Conservation (phyloP, 768 basidiomycete genomes). For the Termitomyces sp. region DNA sequence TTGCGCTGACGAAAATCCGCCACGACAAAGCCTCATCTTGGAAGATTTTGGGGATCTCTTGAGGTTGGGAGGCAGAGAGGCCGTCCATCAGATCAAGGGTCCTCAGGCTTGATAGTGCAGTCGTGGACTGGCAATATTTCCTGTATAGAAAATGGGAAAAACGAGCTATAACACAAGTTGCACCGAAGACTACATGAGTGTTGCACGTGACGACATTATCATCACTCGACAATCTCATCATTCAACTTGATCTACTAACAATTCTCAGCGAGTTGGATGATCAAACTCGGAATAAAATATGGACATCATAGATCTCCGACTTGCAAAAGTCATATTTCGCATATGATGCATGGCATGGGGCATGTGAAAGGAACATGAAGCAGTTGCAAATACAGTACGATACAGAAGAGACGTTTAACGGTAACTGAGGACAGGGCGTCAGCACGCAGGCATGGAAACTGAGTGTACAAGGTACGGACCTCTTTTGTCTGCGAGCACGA, state of each 20-base stretch:
- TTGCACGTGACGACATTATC: constrained; percentile 1
- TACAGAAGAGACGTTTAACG: constrained; percentile 48
- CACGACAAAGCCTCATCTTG: constrained; percentile 37
- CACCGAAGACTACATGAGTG: neutral
- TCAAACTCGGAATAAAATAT: neutral
- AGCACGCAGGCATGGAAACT: neutral
- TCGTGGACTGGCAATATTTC: neutral
- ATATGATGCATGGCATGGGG: constrained; percentile 30
- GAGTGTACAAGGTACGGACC: constrained; percentile 38
- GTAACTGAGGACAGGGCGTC: constrained; percentile 51
- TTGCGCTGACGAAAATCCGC: constrained; percentile 55
- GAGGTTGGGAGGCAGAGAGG: neutral
- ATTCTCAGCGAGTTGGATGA: no score
- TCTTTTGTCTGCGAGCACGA: constrained; percentile 97
- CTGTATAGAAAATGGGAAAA: neutral
- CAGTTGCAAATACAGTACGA: constrained; percentile 30
- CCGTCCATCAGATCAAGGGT: constrained; percentile 4
- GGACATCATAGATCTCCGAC: neutral
- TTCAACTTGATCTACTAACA: no score
- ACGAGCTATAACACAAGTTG: neutral
- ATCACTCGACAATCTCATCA: neutral
- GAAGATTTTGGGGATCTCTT: constrained; percentile 23
- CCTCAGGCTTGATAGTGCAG: neutral
- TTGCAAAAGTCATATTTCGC: constrained; percentile 20
- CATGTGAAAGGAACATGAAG: constrained; percentile 42